These are phyloP conservation scores for Dioscorea dumetorum DNA, from an alignment of 106 monocot genomes.

Conservation along the genomic window DNA sequence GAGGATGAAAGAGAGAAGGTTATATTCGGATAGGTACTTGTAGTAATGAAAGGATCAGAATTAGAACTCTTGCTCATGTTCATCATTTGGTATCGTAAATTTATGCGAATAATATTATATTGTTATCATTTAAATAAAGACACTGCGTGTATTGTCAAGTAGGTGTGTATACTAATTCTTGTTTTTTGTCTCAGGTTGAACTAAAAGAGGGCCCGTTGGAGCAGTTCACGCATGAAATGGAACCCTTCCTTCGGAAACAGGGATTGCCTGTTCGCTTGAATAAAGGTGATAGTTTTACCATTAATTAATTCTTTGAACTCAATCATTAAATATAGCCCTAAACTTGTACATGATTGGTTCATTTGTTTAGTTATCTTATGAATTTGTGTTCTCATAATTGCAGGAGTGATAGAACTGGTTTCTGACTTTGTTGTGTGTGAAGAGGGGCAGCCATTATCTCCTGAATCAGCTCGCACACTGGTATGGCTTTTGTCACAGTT, in stretches of 20 bases:
- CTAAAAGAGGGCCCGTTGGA: slow-evolving; percentile 88
- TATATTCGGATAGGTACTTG: no score
- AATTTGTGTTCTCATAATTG: slow-evolving; percentile 1
- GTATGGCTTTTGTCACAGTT: slow-evolving; percentile 24
- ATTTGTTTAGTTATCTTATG: neutral
- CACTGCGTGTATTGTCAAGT: no score
- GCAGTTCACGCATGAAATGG: slow-evolving; percentile 96
- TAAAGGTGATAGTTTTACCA: slow-evolving; percentile 45
- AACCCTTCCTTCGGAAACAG: slow-evolving; percentile 88
- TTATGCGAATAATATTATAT: no score
- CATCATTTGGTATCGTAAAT: no score
- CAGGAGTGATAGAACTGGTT: slow-evolving; percentile 84
- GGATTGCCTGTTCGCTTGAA: slow-evolving; percentile 82
- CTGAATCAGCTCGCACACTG: slow-evolving; percentile 78
- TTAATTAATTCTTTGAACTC: neutral
- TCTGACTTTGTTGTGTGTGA: slow-evolving; percentile 89
- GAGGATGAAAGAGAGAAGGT: no score
- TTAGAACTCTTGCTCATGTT: no score
- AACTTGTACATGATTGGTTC: neutral
- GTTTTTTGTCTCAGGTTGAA: slow-evolving; percentile 50
- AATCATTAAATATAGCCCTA: neutral
- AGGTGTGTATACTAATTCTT: neutral
- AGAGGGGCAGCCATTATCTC: slow-evolving; percentile 70
- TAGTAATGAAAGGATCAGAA: no score
- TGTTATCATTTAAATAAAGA: no score